Base-by-base conservation (phyloP, 352 stramenopile species). In the Pythium utonaiense region DNA sequence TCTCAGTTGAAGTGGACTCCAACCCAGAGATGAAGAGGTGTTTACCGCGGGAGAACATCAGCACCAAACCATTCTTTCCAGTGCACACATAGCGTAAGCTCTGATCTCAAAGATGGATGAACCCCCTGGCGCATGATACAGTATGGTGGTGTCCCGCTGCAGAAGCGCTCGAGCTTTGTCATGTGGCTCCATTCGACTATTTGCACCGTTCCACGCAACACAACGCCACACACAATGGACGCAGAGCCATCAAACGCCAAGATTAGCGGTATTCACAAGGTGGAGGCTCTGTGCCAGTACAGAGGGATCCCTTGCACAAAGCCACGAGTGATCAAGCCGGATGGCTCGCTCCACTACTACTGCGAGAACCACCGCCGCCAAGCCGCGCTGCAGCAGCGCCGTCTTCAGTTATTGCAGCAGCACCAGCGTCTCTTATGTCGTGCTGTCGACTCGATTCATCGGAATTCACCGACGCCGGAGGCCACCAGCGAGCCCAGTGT, bases 361-460 rank as follows among this genome's bases (percentile, higher is more conserved):
- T 52, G 44, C 21, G 44, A 36, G 44, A 30, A 19, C 44, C 44
- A 52, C 44, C 44, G 44, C 44, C 44, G 44, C 13, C 34, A 41
- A 17, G 34, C 34, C n/a, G 34, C 34, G 16, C 34, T 41, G 10
- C 34, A 41, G 34, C 34, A 41, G 34, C 16, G 34, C 16, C 34
- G 34, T 13, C 34, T 41, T 16, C 34, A 41, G n/a, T 16, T 41
- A 3, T 17, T 41, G 34, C 34, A 41, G 13, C 34, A 41, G 12
- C 34, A 41, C 34, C 34, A 41, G 13, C 34, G 34, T 41, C 34
- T 41, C 16, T 17, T 41, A 16, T 41, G 34, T 41, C 34, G 34
- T 6, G 34, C 34, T 6, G 34, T 16, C 4, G 34, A 10, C 4
- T 41, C 34, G 8, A 41, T 41, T 16, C 34, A 41, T 41, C 34